Percentiles rank a stretch among this genome's conserved stretches.
Evolutionary conservation across 2,329 filamentous ascomycete genomes (phyloP).

Genomic region (Neocatenulostroma microsporum): DNA sequence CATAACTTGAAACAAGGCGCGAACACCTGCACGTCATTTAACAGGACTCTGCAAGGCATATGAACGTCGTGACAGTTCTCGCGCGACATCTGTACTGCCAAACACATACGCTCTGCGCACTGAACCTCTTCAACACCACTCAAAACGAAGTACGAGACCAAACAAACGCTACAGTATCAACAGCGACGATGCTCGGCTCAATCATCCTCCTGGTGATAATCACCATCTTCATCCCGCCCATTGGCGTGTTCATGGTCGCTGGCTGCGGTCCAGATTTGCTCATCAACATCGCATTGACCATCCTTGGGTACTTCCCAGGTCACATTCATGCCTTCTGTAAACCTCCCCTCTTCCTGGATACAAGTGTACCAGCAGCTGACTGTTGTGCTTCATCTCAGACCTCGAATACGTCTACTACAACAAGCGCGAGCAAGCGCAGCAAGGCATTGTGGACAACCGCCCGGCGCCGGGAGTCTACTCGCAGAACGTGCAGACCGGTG

Average conservation of each 20-base stretch:
- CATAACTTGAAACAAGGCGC: too few relatives aligned
- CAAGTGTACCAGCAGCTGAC: too few relatives aligned
- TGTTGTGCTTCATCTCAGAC: slow-evolving; percentile 69
- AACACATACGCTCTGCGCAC: not conserved
- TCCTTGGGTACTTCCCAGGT: slow-evolving; percentile 59
- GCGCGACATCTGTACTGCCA: not conserved
- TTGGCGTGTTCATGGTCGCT: slow-evolving; percentile 43
- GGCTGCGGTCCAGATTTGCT: slow-evolving; percentile 43
- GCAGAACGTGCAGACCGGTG: slow-evolving; percentile 64
- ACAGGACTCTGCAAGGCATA: not conserved
- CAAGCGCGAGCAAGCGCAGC: slow-evolving; percentile 55
- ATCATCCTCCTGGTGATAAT: slow-evolving; percentile 38
- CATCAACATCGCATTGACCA: slow-evolving; percentile 37
- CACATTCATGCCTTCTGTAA: slow-evolving; percentile 27
- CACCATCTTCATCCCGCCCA: slow-evolving; percentile 43
- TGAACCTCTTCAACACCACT: slow-evolving; percentile 6
- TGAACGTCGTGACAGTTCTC: too few relatives aligned
- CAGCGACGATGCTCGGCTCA: slow-evolving; percentile 7
- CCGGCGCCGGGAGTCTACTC: slow-evolving; percentile 65
- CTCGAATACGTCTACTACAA: slow-evolving; percentile 77
- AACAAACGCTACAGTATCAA: not conserved
- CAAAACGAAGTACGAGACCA: too few relatives aligned
- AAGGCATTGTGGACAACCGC: slow-evolving; percentile 47
- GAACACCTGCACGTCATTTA: not conserved
- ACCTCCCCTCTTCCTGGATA: too few relatives aligned